Evolutionary conservation across 2,329 filamentous ascomycete genomes (phyloP).

Genomic region (Beauveria sp.): DNA sequence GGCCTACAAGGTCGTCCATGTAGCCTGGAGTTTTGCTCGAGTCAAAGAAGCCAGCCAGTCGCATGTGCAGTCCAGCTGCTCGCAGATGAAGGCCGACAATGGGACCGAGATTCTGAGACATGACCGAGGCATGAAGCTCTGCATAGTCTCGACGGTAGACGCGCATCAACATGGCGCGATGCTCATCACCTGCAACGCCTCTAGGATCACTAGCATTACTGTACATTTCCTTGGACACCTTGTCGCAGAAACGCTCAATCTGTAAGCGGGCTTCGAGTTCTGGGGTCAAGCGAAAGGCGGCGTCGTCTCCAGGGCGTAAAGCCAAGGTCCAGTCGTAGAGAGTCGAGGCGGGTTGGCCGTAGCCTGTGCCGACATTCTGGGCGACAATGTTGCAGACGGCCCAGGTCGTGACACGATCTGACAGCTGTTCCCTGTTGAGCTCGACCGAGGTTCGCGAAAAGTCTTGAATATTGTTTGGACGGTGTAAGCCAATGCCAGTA

Average conservation of each 20-base stretch:
- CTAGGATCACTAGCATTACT: constrained; percentile 68
- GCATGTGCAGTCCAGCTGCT: constrained; percentile 67
- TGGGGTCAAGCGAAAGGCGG: constrained; percentile 48
- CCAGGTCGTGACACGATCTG: constrained; percentile 74
- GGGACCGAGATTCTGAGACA: constrained; percentile 50
- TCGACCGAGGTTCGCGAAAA: constrained; percentile 71
- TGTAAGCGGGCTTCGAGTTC: constrained; percentile 62
- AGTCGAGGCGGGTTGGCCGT: constrained; percentile 72
- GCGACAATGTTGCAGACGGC: constrained; percentile 80
- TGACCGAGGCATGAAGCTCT: constrained; percentile 53
- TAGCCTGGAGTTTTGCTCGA: constrained; percentile 64
- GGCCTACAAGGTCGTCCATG: constrained; percentile 64
- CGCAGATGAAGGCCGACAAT: constrained; percentile 60
- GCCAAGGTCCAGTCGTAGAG: constrained; percentile 69
- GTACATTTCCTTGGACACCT: constrained; percentile 72
- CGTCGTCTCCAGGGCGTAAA: constrained; percentile 50
- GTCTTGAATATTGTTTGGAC: constrained; percentile 74
- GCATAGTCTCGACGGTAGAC: constrained; percentile 58
- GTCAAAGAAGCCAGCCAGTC: constrained; percentile 75
- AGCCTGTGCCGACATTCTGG: constrained; percentile 74
- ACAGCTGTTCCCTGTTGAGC: constrained; percentile 69
- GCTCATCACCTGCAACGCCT: constrained; percentile 60
- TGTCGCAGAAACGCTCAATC: constrained; percentile 69
- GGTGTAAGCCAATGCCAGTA: constrained; percentile 74
- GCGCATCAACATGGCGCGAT: constrained; percentile 58